These are phyloP conservation scores for Tolypocladium ophioglossoides DNA, from an alignment of 2,329 filamentous ascomycete species.

Conservation along the genomic window DNA sequence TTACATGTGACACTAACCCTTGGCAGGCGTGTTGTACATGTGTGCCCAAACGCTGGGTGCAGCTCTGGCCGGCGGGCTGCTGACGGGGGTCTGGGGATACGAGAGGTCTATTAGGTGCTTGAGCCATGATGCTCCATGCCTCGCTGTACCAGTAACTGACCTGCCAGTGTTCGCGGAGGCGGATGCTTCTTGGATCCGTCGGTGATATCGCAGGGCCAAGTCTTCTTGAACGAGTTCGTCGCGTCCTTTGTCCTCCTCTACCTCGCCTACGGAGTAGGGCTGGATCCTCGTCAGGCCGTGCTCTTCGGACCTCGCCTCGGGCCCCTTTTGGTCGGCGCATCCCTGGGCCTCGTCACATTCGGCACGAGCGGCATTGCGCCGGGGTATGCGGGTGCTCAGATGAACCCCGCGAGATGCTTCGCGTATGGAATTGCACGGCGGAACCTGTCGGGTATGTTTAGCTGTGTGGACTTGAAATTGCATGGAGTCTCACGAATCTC, in stretches of 20 bases:
- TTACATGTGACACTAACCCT: constrained; percentile 36
- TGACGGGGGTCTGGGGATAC: constrained; percentile 23
- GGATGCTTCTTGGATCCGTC: constrained; percentile 26
- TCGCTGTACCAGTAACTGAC: not conserved
- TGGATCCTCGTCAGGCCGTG: constrained; percentile 39
- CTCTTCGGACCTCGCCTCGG: constrained; percentile 37
- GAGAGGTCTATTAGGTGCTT: constrained; percentile 17
- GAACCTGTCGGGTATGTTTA: constrained; percentile 9
- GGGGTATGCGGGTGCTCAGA: constrained; percentile 29
- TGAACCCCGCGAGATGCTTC: constrained; percentile 35
- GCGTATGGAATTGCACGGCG: constrained; percentile 28
- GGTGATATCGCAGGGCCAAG: constrained; percentile 24
- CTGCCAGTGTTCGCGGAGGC: constrained; percentile 15
- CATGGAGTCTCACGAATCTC: not conserved
- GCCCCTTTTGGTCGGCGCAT: constrained; percentile 35
- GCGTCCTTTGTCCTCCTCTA: constrained; percentile 21
- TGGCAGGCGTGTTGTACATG: constrained; percentile 33
- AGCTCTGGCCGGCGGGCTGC: constrained; percentile 29
- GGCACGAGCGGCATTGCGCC: constrained; percentile 24
- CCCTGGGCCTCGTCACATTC: constrained; percentile 24
- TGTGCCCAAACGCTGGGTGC: constrained; percentile 33
- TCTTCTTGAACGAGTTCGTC: constrained; percentile 37
- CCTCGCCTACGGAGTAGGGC: constrained; percentile 39
- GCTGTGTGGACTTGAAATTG: not conserved
- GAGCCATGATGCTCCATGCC: not conserved